Evolutionary conservation across 768 basidiomycete species (phyloP).

Genomic region (Amanita inopinata): DNA sequence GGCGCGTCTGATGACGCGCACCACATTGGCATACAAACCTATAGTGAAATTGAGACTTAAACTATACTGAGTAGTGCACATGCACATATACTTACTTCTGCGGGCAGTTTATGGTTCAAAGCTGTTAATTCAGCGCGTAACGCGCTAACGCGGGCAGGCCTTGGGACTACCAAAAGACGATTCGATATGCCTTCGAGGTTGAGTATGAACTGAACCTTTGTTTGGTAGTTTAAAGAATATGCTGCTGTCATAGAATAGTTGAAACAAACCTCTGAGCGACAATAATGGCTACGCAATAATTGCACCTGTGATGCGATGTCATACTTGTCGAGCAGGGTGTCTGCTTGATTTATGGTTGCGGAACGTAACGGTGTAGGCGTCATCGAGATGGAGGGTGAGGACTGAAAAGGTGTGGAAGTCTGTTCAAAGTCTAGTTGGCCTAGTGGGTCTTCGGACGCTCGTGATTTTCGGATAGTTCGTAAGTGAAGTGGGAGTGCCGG

Average conservation of each 20-base stretch:
- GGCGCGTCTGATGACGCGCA: constrained; percentile 62
- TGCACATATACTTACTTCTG: constrained; percentile 55
- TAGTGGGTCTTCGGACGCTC: constrained; percentile 64
- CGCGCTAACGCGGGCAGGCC: constrained; percentile 92
- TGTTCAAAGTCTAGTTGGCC: constrained; percentile 51
- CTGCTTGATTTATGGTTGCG: constrained; percentile 34
- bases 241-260: constrained; percentile 4
- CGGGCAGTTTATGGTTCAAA: constrained; percentile 91
- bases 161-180: constrained; percentile 82
- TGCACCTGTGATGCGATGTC: constrained; percentile 57
- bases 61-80: constrained; percentile 2
- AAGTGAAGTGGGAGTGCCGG: constrained; percentile 63
- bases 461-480: constrained; percentile 38
- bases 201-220: constrained; percentile 76
- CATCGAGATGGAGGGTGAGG: constrained; percentile 59
- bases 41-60: constrained; percentile 8
- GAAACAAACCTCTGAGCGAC: constrained; percentile 66
- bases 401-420: constrained; percentile 46
- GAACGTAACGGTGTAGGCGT: constrained; percentile 35
- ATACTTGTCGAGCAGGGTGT: constrained; percentile 57
- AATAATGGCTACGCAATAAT: constrained; percentile 79
- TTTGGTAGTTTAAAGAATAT: constrained; percentile 11
- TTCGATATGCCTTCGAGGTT: constrained; percentile 90
- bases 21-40: constrained; percentile 90
- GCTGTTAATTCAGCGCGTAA: constrained; percentile 91